Evolutionary conservation across 306 rosid genomes (phyloP).

Genomic region (Malus fusca): DNA sequence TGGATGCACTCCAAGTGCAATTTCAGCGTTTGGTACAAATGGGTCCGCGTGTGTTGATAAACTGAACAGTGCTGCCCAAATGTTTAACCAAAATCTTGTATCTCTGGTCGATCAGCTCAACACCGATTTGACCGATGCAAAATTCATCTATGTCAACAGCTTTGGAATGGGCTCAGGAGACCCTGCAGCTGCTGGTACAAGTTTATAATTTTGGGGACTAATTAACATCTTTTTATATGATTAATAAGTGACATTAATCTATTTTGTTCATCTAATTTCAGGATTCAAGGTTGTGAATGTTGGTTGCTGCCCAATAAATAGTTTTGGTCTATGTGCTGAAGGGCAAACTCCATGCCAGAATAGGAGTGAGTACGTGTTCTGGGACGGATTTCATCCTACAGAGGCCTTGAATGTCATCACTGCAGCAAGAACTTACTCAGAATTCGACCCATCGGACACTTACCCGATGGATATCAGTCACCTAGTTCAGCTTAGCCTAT

Average conservation of each 20-base stretch:
- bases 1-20: constrained; percentile 47
- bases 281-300: constrained; percentile 27
- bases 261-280: background rate
- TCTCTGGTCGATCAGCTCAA: constrained; percentile 25
- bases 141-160: constrained; percentile 25
- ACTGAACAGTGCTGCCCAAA: constrained; percentile 13
- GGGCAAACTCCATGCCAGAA: constrained; percentile 27
- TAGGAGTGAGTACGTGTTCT: constrained; percentile 34
- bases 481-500: constrained; percentile 13
- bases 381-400: constrained; percentile 42
- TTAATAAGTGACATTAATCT: background rate
- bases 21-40: constrained; percentile 2
- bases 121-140: constrained; percentile 16
- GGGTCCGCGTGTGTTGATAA: constrained; percentile 28
- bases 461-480: constrained; percentile 32
- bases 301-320: constrained; percentile 27
- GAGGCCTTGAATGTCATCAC: constrained; percentile 21
- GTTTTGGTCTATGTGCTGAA: constrained; percentile 26
- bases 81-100: constrained; percentile 38
- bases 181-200: background rate
- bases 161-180: background rate
- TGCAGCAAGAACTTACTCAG: constrained; percentile 14
- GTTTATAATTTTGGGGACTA: background rate
- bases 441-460: background rate
- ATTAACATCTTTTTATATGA: background rate